Evolutionary conservation across 305 asterid species (phyloP).

Genomic region (Fraxinus dipetala): DNA sequence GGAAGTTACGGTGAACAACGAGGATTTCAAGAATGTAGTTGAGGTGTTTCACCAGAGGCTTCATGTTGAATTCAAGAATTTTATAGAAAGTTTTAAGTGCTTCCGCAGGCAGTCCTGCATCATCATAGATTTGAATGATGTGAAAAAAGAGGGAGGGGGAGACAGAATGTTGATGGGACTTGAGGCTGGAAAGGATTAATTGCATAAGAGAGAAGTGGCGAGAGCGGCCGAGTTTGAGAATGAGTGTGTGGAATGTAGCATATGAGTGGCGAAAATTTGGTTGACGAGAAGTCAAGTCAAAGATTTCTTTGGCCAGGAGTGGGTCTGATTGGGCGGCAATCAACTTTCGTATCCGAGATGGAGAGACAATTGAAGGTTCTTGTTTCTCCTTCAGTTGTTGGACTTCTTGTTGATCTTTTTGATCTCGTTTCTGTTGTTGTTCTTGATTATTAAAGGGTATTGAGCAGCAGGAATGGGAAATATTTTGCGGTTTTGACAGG

Average conservation of each 20-base stretch:
- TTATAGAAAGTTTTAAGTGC: slow-evolving; percentile 72
- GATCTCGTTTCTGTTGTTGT: slow-evolving; percentile 24
- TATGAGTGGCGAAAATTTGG: slow-evolving; percentile 67
- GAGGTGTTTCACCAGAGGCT: slow-evolving; percentile 69
- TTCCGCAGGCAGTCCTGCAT: slow-evolving; percentile 62
- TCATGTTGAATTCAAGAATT: slow-evolving; percentile 71
- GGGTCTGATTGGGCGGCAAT: slow-evolving; percentile 79
- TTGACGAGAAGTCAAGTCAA: slow-evolving; percentile 69
- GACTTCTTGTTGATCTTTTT: slow-evolving; percentile 15
- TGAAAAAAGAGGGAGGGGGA: slow-evolving; percentile 70
- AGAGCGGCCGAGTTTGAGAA: slow-evolving; percentile 74
- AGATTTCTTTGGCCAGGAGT: slow-evolving; percentile 85
- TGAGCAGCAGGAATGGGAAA: slow-evolving; percentile 29
- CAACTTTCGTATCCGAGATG: slow-evolving; percentile 69
- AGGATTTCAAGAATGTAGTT: slow-evolving; percentile 71
- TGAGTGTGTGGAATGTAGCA: slow-evolving; percentile 59
- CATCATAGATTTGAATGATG: slow-evolving; percentile 76
- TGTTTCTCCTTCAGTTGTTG: slow-evolving; percentile 27
- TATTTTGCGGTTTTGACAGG: slow-evolving; percentile 12
- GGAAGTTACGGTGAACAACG: slow-evolving; percentile 45
- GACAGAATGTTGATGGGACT: slow-evolving; percentile 41
- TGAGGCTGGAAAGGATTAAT: slow-evolving; percentile 54
- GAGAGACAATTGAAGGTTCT: slow-evolving; percentile 47
- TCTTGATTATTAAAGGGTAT: slow-evolving; percentile 22
- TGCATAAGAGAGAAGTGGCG: slow-evolving; percentile 67